A percentile compares a stretch with the other conserved stretches of the same genome.
These are phyloP conservation scores for Diutina sp. DNA, from an alignment of 1,139 yeast species.

Conservation along the genomic window DNA sequence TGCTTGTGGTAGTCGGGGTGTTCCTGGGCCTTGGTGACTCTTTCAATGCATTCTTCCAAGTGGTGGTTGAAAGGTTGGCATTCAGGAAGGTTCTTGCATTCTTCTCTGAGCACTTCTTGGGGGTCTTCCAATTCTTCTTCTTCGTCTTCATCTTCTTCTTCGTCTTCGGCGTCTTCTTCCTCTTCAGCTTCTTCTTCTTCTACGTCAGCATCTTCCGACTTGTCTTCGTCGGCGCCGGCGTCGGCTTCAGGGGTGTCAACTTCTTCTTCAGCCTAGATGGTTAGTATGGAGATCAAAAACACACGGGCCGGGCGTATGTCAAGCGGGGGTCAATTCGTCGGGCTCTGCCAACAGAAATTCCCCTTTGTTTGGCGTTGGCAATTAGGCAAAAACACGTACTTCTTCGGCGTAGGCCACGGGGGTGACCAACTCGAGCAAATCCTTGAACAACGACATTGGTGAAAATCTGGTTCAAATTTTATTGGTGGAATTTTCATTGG, in stretches of 20 bases:
- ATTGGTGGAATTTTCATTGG: background rate
- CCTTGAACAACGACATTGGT: constrained; percentile 48
- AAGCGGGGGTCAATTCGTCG: constrained; percentile 2
- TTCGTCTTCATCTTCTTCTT: constrained; percentile 66
- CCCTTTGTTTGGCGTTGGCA: background rate
- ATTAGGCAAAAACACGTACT: constrained; percentile 19
- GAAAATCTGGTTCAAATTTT: background rate
- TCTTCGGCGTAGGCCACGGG: constrained; percentile 89
- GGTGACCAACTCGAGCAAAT: constrained; percentile 67
- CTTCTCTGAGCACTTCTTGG: constrained; percentile 51
- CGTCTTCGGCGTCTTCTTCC: constrained; percentile 58
- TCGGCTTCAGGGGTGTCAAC: constrained; percentile 19
- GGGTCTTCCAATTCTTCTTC: constrained; percentile 67
- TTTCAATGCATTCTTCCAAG: constrained; percentile 87
- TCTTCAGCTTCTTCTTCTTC: constrained; percentile 42
- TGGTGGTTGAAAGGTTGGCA: constrained; percentile 78
- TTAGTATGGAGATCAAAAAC: constrained; percentile 8
- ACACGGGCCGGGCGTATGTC: background rate
- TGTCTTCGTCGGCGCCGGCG: constrained; percentile 25
- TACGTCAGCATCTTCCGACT: constrained; percentile 23
- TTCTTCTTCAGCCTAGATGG: constrained; percentile 9
- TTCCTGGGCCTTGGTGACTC: constrained; percentile 80
- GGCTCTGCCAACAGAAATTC: background rate
- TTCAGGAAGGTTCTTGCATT: constrained; percentile 53
- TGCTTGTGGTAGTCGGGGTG: constrained; percentile 70